Percentiles rank a stretch among this genome's conserved stretches.
Conservation (phyloP, 345 rosid genomes). For the Tarenaya hassleriana region DNA sequence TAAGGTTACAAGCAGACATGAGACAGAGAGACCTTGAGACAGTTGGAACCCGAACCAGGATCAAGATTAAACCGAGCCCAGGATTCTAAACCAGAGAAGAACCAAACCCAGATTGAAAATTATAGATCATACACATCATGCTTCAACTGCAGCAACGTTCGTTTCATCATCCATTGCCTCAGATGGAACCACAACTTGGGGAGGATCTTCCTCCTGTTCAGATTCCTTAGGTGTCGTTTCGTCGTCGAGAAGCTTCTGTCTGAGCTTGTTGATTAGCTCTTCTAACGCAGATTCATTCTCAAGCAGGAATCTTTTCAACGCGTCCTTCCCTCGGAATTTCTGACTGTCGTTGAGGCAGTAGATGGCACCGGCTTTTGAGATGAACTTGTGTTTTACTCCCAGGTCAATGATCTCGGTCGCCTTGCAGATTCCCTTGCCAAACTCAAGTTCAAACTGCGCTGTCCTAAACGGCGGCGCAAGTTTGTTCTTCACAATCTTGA, state of each 20-base stretch:
- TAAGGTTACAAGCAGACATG: too few relatives aligned
- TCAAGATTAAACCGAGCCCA: conserved; percentile 10
- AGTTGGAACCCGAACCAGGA: not conserved
- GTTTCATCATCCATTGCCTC: conserved; percentile 70
- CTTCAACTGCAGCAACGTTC: conserved; percentile 46
- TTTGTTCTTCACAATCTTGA: conserved; percentile 92
- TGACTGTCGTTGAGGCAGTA: conserved; percentile 40
- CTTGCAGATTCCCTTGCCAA: conserved; percentile 88
- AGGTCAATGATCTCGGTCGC: conserved; percentile 65
- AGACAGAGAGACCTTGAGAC: too few relatives aligned
- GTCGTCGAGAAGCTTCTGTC: conserved; percentile 43
- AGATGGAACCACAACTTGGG: conserved; percentile 30
- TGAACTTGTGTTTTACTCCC: conserved; percentile 64
- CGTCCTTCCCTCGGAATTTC: conserved; percentile 71
- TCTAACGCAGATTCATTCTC: conserved; percentile 43
- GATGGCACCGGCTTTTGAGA: conserved; percentile 45
- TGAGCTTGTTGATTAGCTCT: conserved; percentile 56
- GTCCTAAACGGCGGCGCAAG: conserved; percentile 90
- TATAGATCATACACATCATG: conserved; percentile 20
- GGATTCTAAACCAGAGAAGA: conserved; percentile 10
- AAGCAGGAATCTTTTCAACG: conserved; percentile 48
- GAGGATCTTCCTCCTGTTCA: conserved; percentile 25
- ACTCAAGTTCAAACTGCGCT: conserved; percentile 80
- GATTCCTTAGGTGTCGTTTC: conserved; percentile 26
- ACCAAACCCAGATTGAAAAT: not conserved